Evolutionary conservation across 768 basidiomycete genomes (phyloP), one percentile per base, ranked within the genome.

Genomic region (Lactarius tabidus): DNA sequence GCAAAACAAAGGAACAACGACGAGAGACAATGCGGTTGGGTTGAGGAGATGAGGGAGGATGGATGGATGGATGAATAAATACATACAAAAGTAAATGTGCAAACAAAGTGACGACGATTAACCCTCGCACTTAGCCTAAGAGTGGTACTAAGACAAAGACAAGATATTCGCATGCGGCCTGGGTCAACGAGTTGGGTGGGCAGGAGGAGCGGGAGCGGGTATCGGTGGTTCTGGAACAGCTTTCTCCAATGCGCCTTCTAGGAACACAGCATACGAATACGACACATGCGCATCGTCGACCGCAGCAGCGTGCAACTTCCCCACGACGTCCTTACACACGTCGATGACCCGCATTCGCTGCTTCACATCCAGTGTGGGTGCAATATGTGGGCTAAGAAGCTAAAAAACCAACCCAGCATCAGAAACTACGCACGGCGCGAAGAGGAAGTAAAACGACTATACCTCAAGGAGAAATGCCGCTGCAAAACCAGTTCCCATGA

Each of bases 201-300:
- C 73, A 80, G 23, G n/a, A 23, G 83, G 26, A 26, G 83, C 17
- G 78, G 75, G 26, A 70, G 66, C 43, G 15, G 66, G 64, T 17
- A 51, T 48, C 15, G 63, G 66, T 12, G 63, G 66, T 6, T 67
- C 58, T 1, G n/a, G 18, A 2, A 57, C 28, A 3, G 57, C 66
- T 17, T 57, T 69, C n/a, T 35, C 12, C 35, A 69, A 60, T 6
- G 63, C 58, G 6, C 26, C 18, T 29, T 65, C 63, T n/a, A 69
- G 59, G 57, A 69, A 69, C 3, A 53, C 41, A 3, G 69, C 59
- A 38, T 69, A 68, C 9, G 63, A 61, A 9, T 61, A 48, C 5
- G 69, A 54, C 23, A 57, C 17, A 26, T 70, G 69, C 4, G 62
- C 29, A 0, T 65, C 64, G 35, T 70, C 69, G 2, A 62, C 61